Base-by-base conservation (phyloP, 1,284 basidiomycete genomes). In the Schizopora paradoxa region DNA sequence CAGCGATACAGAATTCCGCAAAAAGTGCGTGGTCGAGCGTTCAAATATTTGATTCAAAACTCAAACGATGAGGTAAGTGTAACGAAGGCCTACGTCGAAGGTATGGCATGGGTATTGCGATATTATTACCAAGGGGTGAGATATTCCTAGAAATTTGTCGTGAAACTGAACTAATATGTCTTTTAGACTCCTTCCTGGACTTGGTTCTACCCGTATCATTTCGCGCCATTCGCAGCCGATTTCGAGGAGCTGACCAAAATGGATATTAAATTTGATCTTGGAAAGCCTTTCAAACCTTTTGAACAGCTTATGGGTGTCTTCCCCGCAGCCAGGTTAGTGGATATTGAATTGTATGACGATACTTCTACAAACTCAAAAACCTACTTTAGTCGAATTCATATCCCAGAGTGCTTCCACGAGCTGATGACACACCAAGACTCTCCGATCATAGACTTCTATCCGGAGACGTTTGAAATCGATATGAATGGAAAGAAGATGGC, bases 401-500 rank as follows among this genome's bases (percentile, higher is more conserved):
- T 99, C 42, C 96, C 96, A 0, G 62, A 72, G 22, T 76, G 81
- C 0, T 94, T 96, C 72, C 95, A 97, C 40, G 64, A 71, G 5
- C 77, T 99, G 34, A 99, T 99, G 96, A 82, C 74, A 4, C 77
- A 89, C 2, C 76, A 83, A 41, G 79, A 87, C 31, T 98, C 94
- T 0, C 90, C 92, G 2, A 97, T 98, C 62, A 81, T 92, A 54
- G 96, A 99, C 61, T 99, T 98, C 68, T 98, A 98, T 65, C 96
- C 96, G 0, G 60, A 74, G 4, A 81, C 86, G 14, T 99, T 99
- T 64, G 80, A 94, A 56, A 87, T 99, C 59, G 96, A 99, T 65
- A 99, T 99, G 96, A 99, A 99, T 61, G 96, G 96, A 52, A 99
- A 99, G 69, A 92, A 91, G 68, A 98, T 99, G 94, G 77, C 89